Percentiles rank a stretch among this genome's conserved stretches.
phyloP scores from a whole-genome alignment of 2,329 filamentous ascomycete genomes.

The Leptosphaerulina australis region DNA sequence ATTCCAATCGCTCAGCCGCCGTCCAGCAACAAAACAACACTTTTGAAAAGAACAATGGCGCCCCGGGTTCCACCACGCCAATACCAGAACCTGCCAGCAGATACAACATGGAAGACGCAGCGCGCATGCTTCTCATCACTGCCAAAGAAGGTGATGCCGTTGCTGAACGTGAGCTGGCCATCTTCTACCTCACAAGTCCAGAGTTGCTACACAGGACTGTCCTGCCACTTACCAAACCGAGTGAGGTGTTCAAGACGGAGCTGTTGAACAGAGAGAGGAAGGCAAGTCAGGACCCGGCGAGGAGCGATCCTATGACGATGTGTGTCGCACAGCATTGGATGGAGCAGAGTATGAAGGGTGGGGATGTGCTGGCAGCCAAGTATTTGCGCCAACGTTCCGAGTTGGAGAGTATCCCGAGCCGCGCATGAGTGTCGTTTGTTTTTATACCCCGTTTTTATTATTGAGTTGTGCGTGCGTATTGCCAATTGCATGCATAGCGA shows the following conservation, averaged over 20 bases:
- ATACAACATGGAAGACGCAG: constrained; percentile 79
- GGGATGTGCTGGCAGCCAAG: constrained; percentile 81
- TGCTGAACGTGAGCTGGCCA: constrained; percentile 89
- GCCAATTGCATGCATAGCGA: constrained; percentile 39
- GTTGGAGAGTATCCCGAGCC: constrained; percentile 63
- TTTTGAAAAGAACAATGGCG: constrained; percentile 24
- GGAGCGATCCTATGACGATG: constrained; percentile 86
- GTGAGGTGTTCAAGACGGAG: constrained; percentile 88
- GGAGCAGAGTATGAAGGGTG: constrained; percentile 84
- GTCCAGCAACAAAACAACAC: constrained; percentile 37
- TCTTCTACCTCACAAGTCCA: constrained; percentile 91
- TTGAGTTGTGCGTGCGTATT: constrained; percentile 22
- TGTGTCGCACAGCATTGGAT: constrained; percentile 98
- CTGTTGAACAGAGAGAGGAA: constrained; percentile 71
- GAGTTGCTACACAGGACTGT: constrained; percentile 81
- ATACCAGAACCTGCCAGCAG: constrained; percentile 58
- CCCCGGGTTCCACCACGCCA: constrained; percentile 13
- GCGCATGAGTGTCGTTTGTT: constrained; percentile 20
- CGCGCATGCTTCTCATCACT: constrained; percentile 88
- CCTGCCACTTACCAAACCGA: constrained; percentile 79
- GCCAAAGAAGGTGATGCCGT: constrained; percentile 89
- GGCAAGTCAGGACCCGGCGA: constrained; percentile 61
- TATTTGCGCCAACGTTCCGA: constrained; percentile 76
- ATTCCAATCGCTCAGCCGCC: constrained; percentile 63
- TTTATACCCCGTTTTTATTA: constrained; percentile 5